phyloP scores from a whole-genome alignment of 2,329 filamentous ascomycete species.

The Scytalidium sp. region DNA sequence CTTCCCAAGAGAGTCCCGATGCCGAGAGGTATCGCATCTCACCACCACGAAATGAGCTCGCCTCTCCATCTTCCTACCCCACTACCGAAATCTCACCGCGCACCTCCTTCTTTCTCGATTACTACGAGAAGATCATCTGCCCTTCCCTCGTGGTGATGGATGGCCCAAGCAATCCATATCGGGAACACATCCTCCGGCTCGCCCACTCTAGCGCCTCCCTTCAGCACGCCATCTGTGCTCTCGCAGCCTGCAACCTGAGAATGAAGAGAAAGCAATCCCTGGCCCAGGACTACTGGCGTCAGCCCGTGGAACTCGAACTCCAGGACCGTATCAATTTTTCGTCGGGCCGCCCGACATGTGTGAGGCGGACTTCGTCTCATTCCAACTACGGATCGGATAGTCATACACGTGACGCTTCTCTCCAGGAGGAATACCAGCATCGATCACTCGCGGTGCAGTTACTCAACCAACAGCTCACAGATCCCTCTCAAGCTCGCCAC shows the following conservation, averaged over 20 bases:
- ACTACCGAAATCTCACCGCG: constrained; percentile 65
- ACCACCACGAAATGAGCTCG: constrained; percentile 20
- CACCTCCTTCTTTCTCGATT: constrained; percentile 86
- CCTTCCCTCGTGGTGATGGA: constrained; percentile 91
- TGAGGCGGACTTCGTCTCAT: constrained; percentile 19
- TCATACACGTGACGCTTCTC: constrained; percentile 47
- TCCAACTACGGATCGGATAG: constrained; percentile 35
- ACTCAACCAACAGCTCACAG: constrained; percentile 79
- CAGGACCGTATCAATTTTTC: constrained; percentile 25
- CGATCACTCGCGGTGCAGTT: constrained; percentile 74
- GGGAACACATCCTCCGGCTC: constrained; percentile 76
- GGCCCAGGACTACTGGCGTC: constrained; percentile 48
- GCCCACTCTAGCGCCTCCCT: constrained; percentile 76
- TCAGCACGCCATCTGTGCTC: constrained; percentile 88
- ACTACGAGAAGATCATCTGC: constrained; percentile 90
- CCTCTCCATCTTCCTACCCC: constrained; percentile 51
- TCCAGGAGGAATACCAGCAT: constrained; percentile 82
- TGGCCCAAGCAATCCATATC: constrained; percentile 79
- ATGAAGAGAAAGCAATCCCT: constrained; percentile 72
- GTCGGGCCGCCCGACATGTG: constrained; percentile 13
- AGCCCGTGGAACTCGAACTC: constrained; percentile 30
- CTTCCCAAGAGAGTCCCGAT: constrained; percentile 8
- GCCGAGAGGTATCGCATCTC: constrained; percentile 13
- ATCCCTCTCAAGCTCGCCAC: constrained; percentile 70
- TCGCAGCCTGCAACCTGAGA: constrained; percentile 84